Evolutionary conservation across 345 rosid genomes (phyloP).

Genomic region (Populus deltoides): DNA sequence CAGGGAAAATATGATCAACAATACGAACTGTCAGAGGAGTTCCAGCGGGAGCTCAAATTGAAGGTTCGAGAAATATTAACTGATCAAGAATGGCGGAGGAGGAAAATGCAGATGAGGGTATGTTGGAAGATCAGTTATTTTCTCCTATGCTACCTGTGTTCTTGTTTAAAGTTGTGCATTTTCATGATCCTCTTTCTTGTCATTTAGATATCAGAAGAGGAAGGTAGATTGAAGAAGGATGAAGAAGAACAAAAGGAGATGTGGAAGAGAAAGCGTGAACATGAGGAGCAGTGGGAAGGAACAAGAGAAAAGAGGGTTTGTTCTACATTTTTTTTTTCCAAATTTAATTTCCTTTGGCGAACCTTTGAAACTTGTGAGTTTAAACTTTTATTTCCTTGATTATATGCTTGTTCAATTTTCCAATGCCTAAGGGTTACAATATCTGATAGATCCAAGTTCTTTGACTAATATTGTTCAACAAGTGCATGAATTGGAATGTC

Average conservation of each 20-base stretch:
- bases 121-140: conserved; percentile 22
- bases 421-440: neutral
- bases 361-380: neutral
- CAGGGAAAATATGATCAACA: conserved; percentile 90
- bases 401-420: neutral
- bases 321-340: conserved; percentile 5
- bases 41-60: conserved; percentile 70
- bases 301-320: conserved; percentile 88
- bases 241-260: conserved; percentile 94
- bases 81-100: conserved; percentile 96
- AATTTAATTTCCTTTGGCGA: neutral
- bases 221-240: conserved; percentile 95
- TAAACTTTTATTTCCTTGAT: neutral
- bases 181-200: conserved; percentile 4
- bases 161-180: neutral
- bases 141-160: conserved; percentile 8
- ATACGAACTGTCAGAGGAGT: conserved; percentile 71
- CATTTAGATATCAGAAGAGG: conserved; percentile 92
- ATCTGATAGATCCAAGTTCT: neutral
- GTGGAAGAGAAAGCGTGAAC: conserved; percentile 98
- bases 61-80: conserved; percentile 90
- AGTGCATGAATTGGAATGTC: neutral
- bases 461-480: neutral
- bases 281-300: conserved; percentile 99
- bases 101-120: conserved; percentile 99